Percentiles rank a stretch among this genome's conserved stretches.
Conservation (phyloP, 83 land plant genomes). For the Isoetes engelmannii region DNA sequence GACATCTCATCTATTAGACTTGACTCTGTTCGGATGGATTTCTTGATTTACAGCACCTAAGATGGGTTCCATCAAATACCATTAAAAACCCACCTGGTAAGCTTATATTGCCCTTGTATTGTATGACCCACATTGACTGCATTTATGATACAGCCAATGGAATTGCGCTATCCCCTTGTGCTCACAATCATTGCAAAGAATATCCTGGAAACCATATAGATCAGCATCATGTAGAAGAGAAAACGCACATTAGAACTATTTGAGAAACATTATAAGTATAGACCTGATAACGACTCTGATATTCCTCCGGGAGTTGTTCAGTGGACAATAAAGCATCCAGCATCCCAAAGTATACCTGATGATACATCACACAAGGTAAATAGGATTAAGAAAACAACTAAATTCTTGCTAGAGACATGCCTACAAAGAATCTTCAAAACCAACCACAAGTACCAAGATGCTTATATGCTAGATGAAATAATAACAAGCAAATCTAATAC, state of each 20-base stretch:
- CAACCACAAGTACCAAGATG: background rate
- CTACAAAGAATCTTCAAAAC: background rate
- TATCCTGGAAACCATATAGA: conserved; percentile 34
- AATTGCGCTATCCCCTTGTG: conserved; percentile 60
- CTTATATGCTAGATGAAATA: background rate
- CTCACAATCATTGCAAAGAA: conserved; percentile 84
- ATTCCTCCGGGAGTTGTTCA: conserved; percentile 80
- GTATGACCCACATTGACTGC: conserved; percentile 73
- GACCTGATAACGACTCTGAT: conserved; percentile 56
- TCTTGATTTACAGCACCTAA: too few species aligned
- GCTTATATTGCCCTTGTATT: conserved; percentile 70
- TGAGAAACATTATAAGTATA: conserved; percentile 1
- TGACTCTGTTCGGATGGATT: too few species aligned
- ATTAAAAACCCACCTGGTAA: background rate
- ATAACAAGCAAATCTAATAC: conserved; percentile 12
- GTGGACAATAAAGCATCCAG: conserved; percentile 75
- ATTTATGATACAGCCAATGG: conserved; percentile 89
- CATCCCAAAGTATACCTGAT: conserved; percentile 85
- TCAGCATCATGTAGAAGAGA: background rate
- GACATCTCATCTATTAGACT: too few species aligned
- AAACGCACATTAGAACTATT: background rate
- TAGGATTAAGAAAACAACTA: background rate
- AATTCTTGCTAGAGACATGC: background rate
- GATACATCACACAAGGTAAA: background rate
- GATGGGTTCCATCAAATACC: too few species aligned